A percentile compares a stretch with the other conserved stretches of the same genome.
These are phyloP conservation scores for Juglanconis juglandina DNA, from an alignment of 2,329 filamentous ascomycete genomes.

Conservation along the genomic window DNA sequence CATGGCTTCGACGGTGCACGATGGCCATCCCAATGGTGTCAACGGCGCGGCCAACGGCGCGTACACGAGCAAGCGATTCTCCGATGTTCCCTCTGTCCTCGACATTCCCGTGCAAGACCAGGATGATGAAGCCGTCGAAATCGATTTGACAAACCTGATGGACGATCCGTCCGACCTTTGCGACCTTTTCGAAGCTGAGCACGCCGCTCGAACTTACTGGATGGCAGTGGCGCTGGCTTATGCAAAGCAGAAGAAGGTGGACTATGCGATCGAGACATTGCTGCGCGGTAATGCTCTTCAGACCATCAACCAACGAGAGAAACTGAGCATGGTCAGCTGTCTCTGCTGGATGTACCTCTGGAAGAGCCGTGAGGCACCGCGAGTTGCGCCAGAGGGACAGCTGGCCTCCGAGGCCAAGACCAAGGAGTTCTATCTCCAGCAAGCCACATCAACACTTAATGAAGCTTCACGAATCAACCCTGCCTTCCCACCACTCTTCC, in stretches of 20 bases:
- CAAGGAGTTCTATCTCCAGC: slow-evolving; percentile 88
- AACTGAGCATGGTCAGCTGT: slow-evolving; percentile 77
- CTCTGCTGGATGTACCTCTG: slow-evolving; percentile 88
- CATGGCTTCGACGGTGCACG: slow-evolving; percentile 41
- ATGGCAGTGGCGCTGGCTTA: slow-evolving; percentile 97
- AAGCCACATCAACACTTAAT: slow-evolving; percentile 87
- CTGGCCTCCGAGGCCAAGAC: slow-evolving; percentile 72
- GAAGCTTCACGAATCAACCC: slow-evolving; percentile 94
- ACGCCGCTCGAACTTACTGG: slow-evolving; percentile 89
- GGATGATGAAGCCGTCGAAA: slow-evolving; percentile 78
- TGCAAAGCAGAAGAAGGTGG: slow-evolving; percentile 90
- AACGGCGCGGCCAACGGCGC: slow-evolving; percentile 35
- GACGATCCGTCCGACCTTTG: slow-evolving; percentile 95
- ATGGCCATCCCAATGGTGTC: slow-evolving; percentile 42
- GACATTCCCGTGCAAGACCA: slow-evolving; percentile 65
- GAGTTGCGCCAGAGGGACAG: slow-evolving; percentile 59
- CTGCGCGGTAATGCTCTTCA: slow-evolving; percentile 71
- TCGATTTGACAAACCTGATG: slow-evolving; percentile 84
- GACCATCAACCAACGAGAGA: slow-evolving; percentile 71
- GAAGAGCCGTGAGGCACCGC: slow-evolving; percentile 78
- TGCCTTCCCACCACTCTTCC: slow-evolving; percentile 83
- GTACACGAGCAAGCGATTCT: slow-evolving; percentile 55
- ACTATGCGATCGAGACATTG: slow-evolving; percentile 73
- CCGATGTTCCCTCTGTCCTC: slow-evolving; percentile 62
- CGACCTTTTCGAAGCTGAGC: slow-evolving; percentile 90